phyloP scores from a whole-genome alignment of 2,329 filamentous ascomycete genomes.

The Cadophora luteo-olivacea region DNA sequence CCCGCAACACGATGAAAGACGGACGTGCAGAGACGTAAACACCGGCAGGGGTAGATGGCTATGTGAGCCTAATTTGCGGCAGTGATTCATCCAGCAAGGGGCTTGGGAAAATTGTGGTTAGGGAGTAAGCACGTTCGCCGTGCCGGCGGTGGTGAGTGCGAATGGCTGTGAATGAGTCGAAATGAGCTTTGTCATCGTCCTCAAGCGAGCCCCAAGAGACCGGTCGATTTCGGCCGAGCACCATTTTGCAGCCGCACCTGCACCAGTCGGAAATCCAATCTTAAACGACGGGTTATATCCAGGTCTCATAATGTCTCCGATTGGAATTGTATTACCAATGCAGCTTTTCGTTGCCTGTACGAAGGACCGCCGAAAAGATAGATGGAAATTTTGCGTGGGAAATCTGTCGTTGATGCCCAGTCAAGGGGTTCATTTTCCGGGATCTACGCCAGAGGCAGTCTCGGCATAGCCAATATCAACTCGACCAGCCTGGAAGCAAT shows the following conservation, averaged over 20 bases:
- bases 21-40: conserved; percentile 6
- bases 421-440: background rate
- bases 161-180: conserved; percentile 13
- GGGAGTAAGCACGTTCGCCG: conserved; percentile 10
- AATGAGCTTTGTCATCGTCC: conserved; percentile 12
- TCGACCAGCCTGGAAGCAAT: background rate
- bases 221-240: conserved; percentile 13
- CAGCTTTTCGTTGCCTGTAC: background rate
- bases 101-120: background rate
- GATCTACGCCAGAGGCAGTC: background rate
- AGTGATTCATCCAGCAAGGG: conserved; percentile 11
- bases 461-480: background rate
- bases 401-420: background rate
- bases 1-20: conserved; percentile 14
- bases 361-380: background rate
- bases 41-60: background rate
- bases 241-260: conserved; percentile 3
- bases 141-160: background rate
- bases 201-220: background rate
- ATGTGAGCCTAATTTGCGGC: conserved; percentile 5
- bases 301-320: conserved; percentile 11
- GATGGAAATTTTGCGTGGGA: background rate
- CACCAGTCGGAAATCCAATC: background rate
- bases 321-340: conserved; percentile 3
- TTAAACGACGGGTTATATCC: background rate